Evolutionary conservation across 2,329 filamentous ascomycete species (phyloP).

Genomic region (Fusarium heterosporum): DNA sequence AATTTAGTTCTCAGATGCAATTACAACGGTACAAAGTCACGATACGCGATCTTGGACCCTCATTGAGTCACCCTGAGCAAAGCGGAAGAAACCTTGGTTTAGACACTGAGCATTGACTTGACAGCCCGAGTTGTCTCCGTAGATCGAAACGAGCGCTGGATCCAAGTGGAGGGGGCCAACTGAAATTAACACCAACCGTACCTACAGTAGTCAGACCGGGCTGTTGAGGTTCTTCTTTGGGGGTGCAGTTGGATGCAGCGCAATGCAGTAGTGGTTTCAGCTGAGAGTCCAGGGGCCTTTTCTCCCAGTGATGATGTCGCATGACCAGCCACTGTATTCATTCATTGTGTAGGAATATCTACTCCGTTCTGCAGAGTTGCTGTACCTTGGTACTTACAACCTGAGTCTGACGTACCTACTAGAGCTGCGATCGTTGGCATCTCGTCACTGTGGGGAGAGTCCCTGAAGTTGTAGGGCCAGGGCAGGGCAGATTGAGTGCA

Average conservation of each 20-base stretch:
- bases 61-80: slow-evolving; percentile 5
- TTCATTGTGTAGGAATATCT: background rate
- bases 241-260: slow-evolving; percentile 12
- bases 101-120: slow-evolving; percentile 4
- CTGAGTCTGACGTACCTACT: background rate
- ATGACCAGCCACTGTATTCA: background rate
- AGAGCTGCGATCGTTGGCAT: slow-evolving; percentile 25
- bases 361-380: too few relatives aligned
- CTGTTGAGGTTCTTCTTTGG: too few relatives aligned
- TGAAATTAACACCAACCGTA: slow-evolving; percentile 6
- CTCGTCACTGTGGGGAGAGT: slow-evolving; percentile 36
- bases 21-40: slow-evolving; percentile 13
- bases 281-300: slow-evolving; percentile 14
- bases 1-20: slow-evolving; percentile 1
- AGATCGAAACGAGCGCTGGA: slow-evolving; percentile 6
- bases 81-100: slow-evolving; percentile 26
- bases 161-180: slow-evolving; percentile 12
- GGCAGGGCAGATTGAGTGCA: slow-evolving; percentile 19
- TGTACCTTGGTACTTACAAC: background rate
- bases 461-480: slow-evolving; percentile 29
- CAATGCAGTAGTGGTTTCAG: slow-evolving; percentile 41
- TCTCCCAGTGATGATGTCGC: slow-evolving; percentile 6
- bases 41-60: slow-evolving; percentile 11
- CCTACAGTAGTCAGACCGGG: background rate
- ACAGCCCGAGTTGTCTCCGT: slow-evolving; percentile 12